Evolutionary conservation across 1,284 basidiomycete genomes (phyloP), one percentile per base, ranked within the genome.

Genomic region (Sutorius eximius): DNA sequence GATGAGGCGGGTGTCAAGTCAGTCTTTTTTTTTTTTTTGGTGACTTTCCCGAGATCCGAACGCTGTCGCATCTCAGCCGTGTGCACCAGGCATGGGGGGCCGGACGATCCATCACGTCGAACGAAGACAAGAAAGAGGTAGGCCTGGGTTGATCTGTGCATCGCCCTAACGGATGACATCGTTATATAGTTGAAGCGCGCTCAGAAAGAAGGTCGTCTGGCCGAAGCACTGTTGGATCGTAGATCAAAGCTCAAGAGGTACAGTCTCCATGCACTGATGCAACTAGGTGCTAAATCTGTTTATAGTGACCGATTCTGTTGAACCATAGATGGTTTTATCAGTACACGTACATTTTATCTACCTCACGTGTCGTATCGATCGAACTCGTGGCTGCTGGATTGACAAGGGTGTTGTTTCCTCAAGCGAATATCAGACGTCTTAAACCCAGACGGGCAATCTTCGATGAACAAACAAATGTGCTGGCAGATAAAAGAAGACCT

Each of bases 171-270:
- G 41, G 24, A 24, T 56, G 50, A 60, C 48, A 47, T 55, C 24
- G 51, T 52, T 33, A 18, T 27, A n/a, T 56, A 92, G 82, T 79
- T 98, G 51, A 94, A 93, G 71, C 83, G 82, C 55, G 94, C 94
- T 13, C 80, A 81, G 59, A 90, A 94, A 71, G 93, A 97, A 60
- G 95, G 95, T 3, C 82, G 89, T 34, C 70, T 97, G 16, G 87
- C 91, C 1, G 95, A 98, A 71, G 91, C 91, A 4, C 74, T 98
- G 74, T 78, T 98, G 45, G 93, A 98, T 66, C 82, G 94, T 29
- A 81, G 95, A 53, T 79, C 91, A 8, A 96, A 96, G 69, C 79
- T 97, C 57, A 98, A 98, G 75, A 96, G 93, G 94, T 91, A 55
- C 45, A 78, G 73, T 36, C 16, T 43, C n/a, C 30, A 16, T 24